These are phyloP conservation scores for Cercospora sojina DNA, from an alignment of 2,329 filamentous ascomycete genomes.

Conservation along the genomic window DNA sequence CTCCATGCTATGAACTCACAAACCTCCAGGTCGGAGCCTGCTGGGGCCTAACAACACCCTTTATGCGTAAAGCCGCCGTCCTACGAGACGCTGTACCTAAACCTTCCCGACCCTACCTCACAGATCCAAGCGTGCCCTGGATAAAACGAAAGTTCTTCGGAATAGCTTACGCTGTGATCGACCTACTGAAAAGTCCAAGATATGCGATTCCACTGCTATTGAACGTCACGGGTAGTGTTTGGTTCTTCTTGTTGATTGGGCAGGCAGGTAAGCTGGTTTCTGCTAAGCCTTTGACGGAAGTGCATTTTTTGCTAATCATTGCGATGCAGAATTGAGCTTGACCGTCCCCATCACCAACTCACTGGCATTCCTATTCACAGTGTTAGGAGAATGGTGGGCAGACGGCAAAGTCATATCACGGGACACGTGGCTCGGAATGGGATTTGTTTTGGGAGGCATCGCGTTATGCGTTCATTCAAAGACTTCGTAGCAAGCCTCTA, in stretches of 20 bases:
- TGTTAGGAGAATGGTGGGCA: constrained; percentile 91
- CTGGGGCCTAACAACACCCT: constrained; percentile 87
- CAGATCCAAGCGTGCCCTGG: constrained; percentile 51
- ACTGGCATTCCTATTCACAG: constrained; percentile 91
- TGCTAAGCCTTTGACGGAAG: not conserved
- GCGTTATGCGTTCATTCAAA: constrained; percentile 73
- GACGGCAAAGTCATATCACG: constrained; percentile 85
- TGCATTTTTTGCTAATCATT: not conserved
- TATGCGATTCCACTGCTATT: constrained; percentile 83
- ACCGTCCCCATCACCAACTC: constrained; percentile 96
- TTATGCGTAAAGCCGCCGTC: constrained; percentile 83
- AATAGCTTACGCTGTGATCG: constrained; percentile 71
- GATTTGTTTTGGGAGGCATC: constrained; percentile 74
- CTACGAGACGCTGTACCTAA: constrained; percentile 48
- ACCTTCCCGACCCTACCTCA: constrained; percentile 53
- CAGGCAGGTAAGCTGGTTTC: constrained; percentile 68
- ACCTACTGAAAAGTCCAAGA: constrained; percentile 74
- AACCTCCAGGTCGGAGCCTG: constrained; percentile 64
- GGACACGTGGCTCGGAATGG: constrained; percentile 83
- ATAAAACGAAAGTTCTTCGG: constrained; percentile 62
- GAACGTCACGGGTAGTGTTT: constrained; percentile 89
- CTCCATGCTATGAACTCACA: not conserved
- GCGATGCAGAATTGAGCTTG: constrained; percentile 71
- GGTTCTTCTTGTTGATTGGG: constrained; percentile 94
- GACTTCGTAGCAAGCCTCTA: constrained; percentile 23